Conservation (phyloP, 768 basidiomycete species). For the Lactarius trivialis region DNA sequence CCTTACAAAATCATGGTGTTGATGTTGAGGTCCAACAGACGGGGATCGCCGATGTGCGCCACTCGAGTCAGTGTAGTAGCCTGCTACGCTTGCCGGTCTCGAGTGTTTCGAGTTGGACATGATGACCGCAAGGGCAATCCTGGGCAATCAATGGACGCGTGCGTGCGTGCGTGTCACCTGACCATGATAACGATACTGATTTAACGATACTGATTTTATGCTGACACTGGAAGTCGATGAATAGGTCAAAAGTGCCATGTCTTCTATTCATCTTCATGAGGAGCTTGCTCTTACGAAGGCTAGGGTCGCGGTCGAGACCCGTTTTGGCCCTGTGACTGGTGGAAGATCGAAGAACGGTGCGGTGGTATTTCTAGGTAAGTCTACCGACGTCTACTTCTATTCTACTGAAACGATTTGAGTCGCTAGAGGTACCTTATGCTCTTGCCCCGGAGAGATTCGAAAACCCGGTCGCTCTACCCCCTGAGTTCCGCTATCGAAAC, state of each 20-base stretch:
- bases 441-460: conserved; percentile 58
- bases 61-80: conserved; percentile 10
- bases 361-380: conserved; percentile 56
- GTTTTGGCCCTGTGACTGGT: conserved; percentile 50
- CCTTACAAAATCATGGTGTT: conserved; percentile 36
- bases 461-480: conserved; percentile 53
- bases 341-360: conserved; percentile 55
- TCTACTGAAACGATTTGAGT: neutral
- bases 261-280: conserved; percentile 46
- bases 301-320: conserved; percentile 46
- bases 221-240: neutral
- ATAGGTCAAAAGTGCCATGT: neutral
- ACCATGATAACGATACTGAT: neutral
- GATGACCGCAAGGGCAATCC: neutral
- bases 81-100: conserved; percentile 26
- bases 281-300: conserved; percentile 40
- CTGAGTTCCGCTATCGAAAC: conserved; percentile 46
- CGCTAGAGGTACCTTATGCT: conserved; percentile 66
- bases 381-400: neutral
- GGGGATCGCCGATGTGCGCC: neutral
- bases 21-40: conserved; percentile 32
- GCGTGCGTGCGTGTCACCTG: neutral
- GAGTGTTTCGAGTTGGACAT: conserved; percentile 27
- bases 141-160: neutral
- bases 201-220: neutral